phyloP scores from a whole-genome alignment of 345 rosid genomes.

The Hibiscus trionum region DNA sequence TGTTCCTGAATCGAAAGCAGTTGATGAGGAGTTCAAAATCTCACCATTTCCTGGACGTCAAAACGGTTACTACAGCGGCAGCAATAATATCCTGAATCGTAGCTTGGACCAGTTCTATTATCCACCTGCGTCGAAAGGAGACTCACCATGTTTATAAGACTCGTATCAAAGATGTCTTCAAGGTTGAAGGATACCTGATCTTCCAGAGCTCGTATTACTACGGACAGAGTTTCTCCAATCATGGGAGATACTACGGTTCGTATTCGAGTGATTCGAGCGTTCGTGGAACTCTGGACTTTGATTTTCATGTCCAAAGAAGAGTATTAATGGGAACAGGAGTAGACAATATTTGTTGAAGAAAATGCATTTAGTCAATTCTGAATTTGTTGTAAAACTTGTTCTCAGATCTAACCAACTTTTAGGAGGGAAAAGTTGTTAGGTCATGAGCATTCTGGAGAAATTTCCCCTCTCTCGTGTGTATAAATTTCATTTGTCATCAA shows the following conservation, averaged over 20 bases:
- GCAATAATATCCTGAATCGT: background rate
- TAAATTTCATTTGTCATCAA: too few species aligned
- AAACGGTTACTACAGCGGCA: background rate
- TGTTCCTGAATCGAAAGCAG: background rate
- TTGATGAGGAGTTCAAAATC: background rate
- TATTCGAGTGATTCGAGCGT: background rate
- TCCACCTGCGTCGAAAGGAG: background rate
- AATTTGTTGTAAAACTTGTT: too few species aligned
- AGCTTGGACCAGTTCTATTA: background rate
- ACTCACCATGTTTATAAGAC: slow-evolving; percentile 4
- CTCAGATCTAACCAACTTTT: too few species aligned
- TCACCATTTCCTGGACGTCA: background rate
- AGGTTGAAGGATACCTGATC: slow-evolving; percentile 17
- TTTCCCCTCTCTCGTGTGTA: too few species aligned
- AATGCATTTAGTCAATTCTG: too few species aligned
- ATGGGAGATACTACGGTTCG: background rate
- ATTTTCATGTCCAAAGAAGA: slow-evolving; percentile 26
- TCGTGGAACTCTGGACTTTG: slow-evolving; percentile 9
- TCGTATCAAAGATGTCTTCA: slow-evolving; percentile 12
- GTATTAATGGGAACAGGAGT: slow-evolving; percentile 8
- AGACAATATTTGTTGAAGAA: background rate
- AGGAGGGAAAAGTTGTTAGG: too few species aligned
- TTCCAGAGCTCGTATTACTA: background rate
- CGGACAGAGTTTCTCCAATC: background rate
- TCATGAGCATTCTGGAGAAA: too few species aligned